A percentile compares a stretch with the other conserved stretches of the same genome.
Conservation (phyloP, 1,139 yeast genomes). For the Yamadazyma kanchanaburiensis region DNA sequence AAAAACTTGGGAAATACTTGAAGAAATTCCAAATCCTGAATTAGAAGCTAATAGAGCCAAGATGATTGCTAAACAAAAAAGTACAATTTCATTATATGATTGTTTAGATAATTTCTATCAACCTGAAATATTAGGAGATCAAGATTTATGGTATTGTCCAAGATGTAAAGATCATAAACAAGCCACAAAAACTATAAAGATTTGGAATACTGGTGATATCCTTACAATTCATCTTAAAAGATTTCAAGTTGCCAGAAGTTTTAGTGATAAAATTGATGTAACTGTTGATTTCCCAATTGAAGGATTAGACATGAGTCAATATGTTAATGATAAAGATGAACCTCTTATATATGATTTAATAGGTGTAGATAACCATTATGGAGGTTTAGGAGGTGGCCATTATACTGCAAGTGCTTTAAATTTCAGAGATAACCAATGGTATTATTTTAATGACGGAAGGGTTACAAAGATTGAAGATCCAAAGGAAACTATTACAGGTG, state of each 20-base stretch:
- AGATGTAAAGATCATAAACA: slow-evolving; percentile 83
- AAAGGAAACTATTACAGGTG: slow-evolving; percentile 62
- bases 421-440: slow-evolving; percentile 77
- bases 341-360: slow-evolving; percentile 69
- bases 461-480: slow-evolving; percentile 63
- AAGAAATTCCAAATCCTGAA: slow-evolving; percentile 48
- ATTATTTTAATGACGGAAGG: slow-evolving; percentile 83
- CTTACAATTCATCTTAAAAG: slow-evolving; percentile 87
- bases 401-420: slow-evolving; percentile 89
- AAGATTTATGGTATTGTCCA: slow-evolving; percentile 95
- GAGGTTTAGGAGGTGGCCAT: slow-evolving; percentile 97
- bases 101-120: slow-evolving; percentile 75
- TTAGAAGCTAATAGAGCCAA: slow-evolving; percentile 44
- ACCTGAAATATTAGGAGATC: slow-evolving; percentile 83
- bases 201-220: slow-evolving; percentile 91
- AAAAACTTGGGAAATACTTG: slow-evolving; percentile 55
- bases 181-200: slow-evolving; percentile 86
- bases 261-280: slow-evolving; percentile 86
- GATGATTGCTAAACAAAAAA: slow-evolving; percentile 37
- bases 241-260: slow-evolving; percentile 79
- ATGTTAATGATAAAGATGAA: slow-evolving; percentile 40
- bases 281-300: slow-evolving; percentile 85
- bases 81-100: slow-evolving; percentile 64
- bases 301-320: slow-evolving; percentile 68
- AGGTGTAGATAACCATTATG: slow-evolving; percentile 94